These are phyloP conservation scores for Bremia lactucae DNA, from an alignment of 352 stramenopile genomes.

Conservation along the genomic window DNA sequence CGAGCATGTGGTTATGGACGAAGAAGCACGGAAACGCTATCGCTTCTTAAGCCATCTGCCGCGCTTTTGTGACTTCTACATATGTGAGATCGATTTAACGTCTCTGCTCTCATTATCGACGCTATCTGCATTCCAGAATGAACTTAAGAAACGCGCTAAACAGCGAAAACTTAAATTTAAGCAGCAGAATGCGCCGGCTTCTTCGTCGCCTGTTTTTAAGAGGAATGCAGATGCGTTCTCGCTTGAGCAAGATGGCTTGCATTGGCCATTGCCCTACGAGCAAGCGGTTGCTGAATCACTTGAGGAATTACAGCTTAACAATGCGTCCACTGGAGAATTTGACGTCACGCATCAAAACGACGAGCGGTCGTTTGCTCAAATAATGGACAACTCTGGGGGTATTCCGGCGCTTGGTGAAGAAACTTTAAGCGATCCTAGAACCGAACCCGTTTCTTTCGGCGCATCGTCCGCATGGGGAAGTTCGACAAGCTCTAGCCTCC, in stretches of 20 bases:
- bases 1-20: constrained; percentile 83
- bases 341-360: constrained; percentile 15
- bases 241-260: constrained; percentile 35
- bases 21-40: constrained; percentile 74
- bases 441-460: constrained; percentile 12
- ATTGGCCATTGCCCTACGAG: constrained; percentile 54
- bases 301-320: constrained; percentile 32
- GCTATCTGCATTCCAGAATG: constrained; percentile 39
- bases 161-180: constrained; percentile 49
- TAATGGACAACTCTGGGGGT: constrained; percentile 68
- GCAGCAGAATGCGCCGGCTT: constrained; percentile 14
- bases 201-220: constrained; percentile 26
- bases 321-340: constrained; percentile 7
- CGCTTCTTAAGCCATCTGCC: constrained; percentile 82
- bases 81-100: constrained; percentile 77
- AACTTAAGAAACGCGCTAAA: constrained; percentile 73
- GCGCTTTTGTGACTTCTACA: constrained; percentile 79
- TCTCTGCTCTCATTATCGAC: constrained; percentile 59
- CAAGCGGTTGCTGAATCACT: constrained; percentile 25
- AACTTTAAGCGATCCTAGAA: constrained; percentile 1
- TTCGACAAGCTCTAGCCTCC: constrained; percentile 15
- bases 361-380: constrained; percentile 53
- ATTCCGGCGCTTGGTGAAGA: constrained; percentile 39
- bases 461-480: constrained; percentile 38
- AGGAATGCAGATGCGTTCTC: constrained; percentile 31